Base-by-base conservation (phyloP, 192 early-diverging fungal genomes). In the Coemansia sp. region DNA sequence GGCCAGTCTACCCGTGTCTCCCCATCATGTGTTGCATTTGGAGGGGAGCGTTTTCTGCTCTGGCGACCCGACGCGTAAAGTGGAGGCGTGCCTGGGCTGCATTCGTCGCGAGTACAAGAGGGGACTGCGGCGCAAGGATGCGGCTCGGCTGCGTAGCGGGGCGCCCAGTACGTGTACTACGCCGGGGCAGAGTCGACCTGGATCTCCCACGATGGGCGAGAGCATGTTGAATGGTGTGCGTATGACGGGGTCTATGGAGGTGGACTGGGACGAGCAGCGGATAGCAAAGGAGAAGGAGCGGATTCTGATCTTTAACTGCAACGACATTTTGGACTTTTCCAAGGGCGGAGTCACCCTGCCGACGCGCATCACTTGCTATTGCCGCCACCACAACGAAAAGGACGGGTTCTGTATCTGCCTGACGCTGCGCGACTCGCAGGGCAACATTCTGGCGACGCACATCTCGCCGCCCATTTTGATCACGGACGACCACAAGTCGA, bases 401-500 rank as follows among this genome's bases (percentile, higher is more conserved):
- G 74, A 87, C 7, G 95, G 95, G 5, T 98, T 98, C 70, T 93
- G 87, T 64, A 82, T 98, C 43, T 90, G 90, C 62, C 89, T 96
- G 68, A 82, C 85, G 26, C 83, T 94, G 57, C 79, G 83, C 18
- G 91, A 98, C 68, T 60, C 83, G 44, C 70, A 72, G 53, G 83
- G 83, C 60, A 63, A 70, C 12, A 70, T 90, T 34, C 71, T 95
- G 27, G 93, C 94, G 9, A 83, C 82, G 9, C 92, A 91, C 19
- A 73, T 91, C 36, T 93, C 93, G 18, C 88, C 93, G 5, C 92
- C 95, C 8, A 95, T 98, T 53, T 88, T 96, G 87, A 95, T 98
- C 69, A 98, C 95, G 5, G 95, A 98, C 62, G 95, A 98, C 77
- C 95, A 98, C 84, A 98, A 98, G 75, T 92, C 90, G 11, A 85